phyloP scores from a whole-genome alignment of 73 alveolate species.

The Paraurostyla sp. region DNA sequence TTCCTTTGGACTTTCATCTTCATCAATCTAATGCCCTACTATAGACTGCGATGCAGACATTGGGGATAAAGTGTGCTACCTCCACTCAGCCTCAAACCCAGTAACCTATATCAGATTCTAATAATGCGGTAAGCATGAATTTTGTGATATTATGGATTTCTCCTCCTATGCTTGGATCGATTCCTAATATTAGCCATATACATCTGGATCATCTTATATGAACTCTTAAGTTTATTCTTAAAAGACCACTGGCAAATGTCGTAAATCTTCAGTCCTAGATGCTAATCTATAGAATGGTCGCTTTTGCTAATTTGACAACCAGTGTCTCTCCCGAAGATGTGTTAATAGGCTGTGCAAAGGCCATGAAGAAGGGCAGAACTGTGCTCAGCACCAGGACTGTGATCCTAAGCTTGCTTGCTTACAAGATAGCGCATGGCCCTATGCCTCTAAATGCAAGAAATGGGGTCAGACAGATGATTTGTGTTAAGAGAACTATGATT shows the following conservation, averaged over 20 bases:
- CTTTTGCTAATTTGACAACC: slow-evolving; percentile 4
- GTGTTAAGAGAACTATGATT: background rate
- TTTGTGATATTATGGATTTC: slow-evolving; percentile 53
- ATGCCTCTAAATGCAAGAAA: slow-evolving; percentile 13
- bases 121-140: slow-evolving; percentile 28
- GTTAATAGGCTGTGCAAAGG: slow-evolving; percentile 32
- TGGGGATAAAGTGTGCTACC: slow-evolving; percentile 61
- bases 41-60: slow-evolving; percentile 54
- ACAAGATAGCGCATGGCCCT: slow-evolving; percentile 34
- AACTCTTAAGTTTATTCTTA: background rate
- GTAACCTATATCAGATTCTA: slow-evolving; percentile 59
- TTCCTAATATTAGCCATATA: background rate
- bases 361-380: background rate
- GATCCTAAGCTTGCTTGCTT: background rate
- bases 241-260: slow-evolving; percentile 28
- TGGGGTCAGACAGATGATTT: background rate
- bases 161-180: slow-evolving; percentile 63
- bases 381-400: slow-evolving; percentile 52
- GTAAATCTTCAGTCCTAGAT: slow-evolving; percentile 6
- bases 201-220: background rate
- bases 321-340: slow-evolving; percentile 23
- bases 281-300: slow-evolving; percentile 24
- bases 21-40: slow-evolving; percentile 13
- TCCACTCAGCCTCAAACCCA: slow-evolving; percentile 66
- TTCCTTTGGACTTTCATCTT: background rate